Evolutionary conservation across 768 basidiomycete genomes (phyloP), one percentile per base, ranked within the genome.

Genomic region (Naganishia randhawae): DNA sequence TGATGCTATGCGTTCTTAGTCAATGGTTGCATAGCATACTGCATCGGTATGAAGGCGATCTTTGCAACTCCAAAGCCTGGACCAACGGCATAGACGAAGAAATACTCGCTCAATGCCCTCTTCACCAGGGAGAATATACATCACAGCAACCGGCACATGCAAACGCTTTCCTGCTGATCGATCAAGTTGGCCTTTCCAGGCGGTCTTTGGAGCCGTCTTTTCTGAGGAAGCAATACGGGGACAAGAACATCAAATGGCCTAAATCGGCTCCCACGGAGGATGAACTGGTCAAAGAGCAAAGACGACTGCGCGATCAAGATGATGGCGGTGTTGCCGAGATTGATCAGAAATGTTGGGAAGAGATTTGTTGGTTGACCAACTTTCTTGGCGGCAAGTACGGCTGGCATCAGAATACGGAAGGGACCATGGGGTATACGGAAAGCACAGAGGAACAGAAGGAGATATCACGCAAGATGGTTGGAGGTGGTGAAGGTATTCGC

Each of bases 361-460:
- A 67, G 33, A n/a, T 67, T 10, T 54, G 53, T 25, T 67, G 66
- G 66, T 27, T 67, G 41, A 42, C 55, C 3, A 45, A 35, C 27
- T 42, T 57, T 29, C 27, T 67, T 31, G 66, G 53, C 22, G 54
- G 61, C 17, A 67, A 45, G 54, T 67, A 67, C 32, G 52, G 53
- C 13, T 67, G 66, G 66, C 54, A 61, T 14, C 39, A 32, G 41
- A 50, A 61, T 33, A 54, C 55, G 29, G 66, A 67, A 33, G 66
- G 66, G 2, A 67, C 66, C 14, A 45, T 22, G 45, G 66, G 66
- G n/a, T 67, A 67, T 42, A 67, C 66, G 39, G 66, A 67, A 41
- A 67, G 66, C 50, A 67, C 66, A 22, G 66, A 57, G 27, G 53
- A 67, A 48, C 66, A 67, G 32, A 67, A 67, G 42, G 66, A 67